Evolutionary conservation across 441 rosid genomes (phyloP), one percentile per base, ranked within the genome.

Genomic region (Brassica balearica): DNA sequence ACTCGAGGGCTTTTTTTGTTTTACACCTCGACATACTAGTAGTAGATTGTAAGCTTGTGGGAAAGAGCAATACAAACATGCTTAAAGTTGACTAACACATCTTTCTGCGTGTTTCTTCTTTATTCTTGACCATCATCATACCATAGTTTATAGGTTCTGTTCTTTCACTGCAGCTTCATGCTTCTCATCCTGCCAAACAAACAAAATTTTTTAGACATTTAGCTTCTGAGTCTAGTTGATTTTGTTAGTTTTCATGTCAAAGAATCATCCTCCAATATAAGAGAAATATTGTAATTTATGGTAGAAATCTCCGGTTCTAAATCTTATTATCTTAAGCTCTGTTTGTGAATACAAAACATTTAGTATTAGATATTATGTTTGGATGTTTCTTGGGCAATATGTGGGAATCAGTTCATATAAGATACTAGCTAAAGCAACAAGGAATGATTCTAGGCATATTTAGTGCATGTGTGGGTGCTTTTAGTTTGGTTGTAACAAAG

Each of bases 181-280:
- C 83, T 84, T 74, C 82, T 87, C 88, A 84, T 69, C 91, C 94
- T 90, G 88, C 73, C 11, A 19, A 32, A 15, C 20, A n/a, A 32
- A 32, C 68, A 58, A 1, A 20, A 0, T 11, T 20, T 3, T 34
- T 27, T 15, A 9, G 9, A 64, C 34, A 48, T 5, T 61, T 61
- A 12, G 17, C 62, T 56, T 19, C 25, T 19, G 41, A 2, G 5
- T 53, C 6, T 61, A 32, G 9, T 53, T 14, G 58, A 53, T 14
- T 53, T 14, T 53, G 58, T 53, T 53, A 53, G 20, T 14, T 53
- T 53, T 62, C 63, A 34, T 6, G 38, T 34, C 38, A 34, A 34
- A 1, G 38, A 1, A 34, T 34, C 38, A 34, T 34, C 38, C 38
- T 34, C 38, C 43, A 85, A 79, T 74, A 62, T 2, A 20, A 6